Evolutionary conservation across 1,139 yeast species (phyloP).

Genomic region (Magnusiomyces starmeri): DNA sequence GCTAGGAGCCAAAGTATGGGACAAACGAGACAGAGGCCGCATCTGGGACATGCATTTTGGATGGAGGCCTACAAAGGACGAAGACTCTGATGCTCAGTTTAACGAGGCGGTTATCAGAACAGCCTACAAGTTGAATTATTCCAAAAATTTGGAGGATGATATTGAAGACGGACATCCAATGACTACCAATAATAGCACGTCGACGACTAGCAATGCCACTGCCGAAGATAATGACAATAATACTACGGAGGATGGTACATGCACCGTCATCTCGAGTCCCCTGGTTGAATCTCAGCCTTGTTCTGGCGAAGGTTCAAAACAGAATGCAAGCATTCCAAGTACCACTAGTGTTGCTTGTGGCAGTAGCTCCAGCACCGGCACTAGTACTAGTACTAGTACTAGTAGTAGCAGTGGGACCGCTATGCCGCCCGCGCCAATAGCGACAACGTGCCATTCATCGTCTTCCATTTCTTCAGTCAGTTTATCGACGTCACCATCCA

Average conservation of each 20-base stretch:
- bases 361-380: too few relatives aligned
- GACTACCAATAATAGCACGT: too few relatives aligned
- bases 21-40: constrained; percentile 73
- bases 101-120: background rate
- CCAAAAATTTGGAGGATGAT: too few relatives aligned
- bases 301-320: too few relatives aligned
- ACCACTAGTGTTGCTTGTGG: background rate
- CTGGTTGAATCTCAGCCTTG: too few relatives aligned
- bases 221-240: background rate
- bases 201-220: background rate
- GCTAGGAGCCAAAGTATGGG: constrained; percentile 85
- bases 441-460: background rate
- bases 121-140: background rate
- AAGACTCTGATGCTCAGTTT: background rate
- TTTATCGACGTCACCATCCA: background rate
- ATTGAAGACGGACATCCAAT: too few relatives aligned
- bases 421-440: background rate
- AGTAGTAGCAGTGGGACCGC: too few relatives aligned
- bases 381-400: too few relatives aligned
- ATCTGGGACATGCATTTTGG: constrained; percentile 85
- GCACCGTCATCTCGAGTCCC: background rate
- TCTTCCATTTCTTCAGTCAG: background rate
- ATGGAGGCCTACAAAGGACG: constrained; percentile 72
- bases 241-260: background rate
- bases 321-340: background rate